phyloP scores from a whole-genome alignment of 345 rosid genomes.

The Eucalyptus leucophloia region DNA sequence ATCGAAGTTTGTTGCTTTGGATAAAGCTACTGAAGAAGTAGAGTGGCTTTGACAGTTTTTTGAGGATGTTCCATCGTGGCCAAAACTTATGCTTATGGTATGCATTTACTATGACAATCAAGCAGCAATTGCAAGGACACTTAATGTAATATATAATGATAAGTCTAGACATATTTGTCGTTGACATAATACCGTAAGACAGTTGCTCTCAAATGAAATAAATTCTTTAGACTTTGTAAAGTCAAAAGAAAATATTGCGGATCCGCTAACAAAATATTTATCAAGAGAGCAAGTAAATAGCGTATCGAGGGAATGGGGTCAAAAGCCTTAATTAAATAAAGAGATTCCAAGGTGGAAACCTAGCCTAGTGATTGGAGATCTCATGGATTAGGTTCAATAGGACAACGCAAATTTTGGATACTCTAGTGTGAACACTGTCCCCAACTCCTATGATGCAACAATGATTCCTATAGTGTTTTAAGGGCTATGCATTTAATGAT shows the following conservation, averaged over 20 bases:
- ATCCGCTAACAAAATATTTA: accelerated
- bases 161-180: background rate
- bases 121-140: background rate
- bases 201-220: background rate
- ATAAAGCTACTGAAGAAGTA: background rate
- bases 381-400: background rate
- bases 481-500: background rate
- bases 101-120: background rate
- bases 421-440: background rate
- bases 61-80: background rate
- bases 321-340: background rate
- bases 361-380: background rate
- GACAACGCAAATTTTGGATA: background rate
- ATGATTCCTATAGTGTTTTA: background rate
- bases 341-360: background rate
- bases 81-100: background rate
- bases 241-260: background rate
- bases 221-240: background rate
- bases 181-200: background rate
- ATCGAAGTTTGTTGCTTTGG: background rate
- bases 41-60: background rate
- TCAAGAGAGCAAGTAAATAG: background rate
- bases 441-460: background rate
- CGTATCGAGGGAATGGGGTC: background rate
- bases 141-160: background rate